Percentiles rank a stretch among this genome's conserved stretches.
Conservation (phyloP, 2,329 filamentous ascomycete species). For the Botryotinia globosa region DNA sequence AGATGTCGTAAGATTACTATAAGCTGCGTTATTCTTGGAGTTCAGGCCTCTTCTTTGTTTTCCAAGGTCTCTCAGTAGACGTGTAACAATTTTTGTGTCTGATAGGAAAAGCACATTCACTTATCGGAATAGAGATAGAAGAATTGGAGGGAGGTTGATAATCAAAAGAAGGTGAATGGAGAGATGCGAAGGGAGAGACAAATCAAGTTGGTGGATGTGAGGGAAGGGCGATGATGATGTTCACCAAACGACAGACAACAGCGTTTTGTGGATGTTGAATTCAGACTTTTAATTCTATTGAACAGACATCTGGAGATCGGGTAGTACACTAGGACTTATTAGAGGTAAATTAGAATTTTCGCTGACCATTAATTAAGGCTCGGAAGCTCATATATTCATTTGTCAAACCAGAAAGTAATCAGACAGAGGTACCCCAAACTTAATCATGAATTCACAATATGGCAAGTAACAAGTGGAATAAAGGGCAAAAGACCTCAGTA, state of each 20-base stretch:
- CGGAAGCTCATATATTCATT: neutral
- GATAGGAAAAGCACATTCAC: neutral
- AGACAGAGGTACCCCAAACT: neutral
- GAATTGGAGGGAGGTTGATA: neutral
- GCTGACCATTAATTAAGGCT: too few species aligned
- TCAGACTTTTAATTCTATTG: fast-evolving
- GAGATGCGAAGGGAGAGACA: neutral
- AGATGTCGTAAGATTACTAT: neutral
- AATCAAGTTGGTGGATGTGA: neutral
- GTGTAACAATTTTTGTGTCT: neutral
- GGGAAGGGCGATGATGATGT: neutral
- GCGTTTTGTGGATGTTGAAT: neutral
- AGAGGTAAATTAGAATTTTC: neutral
- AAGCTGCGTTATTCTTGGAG: neutral
- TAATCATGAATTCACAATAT: neutral
- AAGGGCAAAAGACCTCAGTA: too few species aligned
- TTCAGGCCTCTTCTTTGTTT: neutral
- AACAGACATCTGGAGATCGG: neutral
- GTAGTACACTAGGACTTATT: neutral
- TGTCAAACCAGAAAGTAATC: neutral
- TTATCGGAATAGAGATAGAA: neutral
- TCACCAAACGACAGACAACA: neutral
- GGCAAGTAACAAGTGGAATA: neutral
- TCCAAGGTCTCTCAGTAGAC: fast-evolving
- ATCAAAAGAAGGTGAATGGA: fast-evolving